Conservation (phyloP, 2,329 filamentous ascomycete species). For the Talaromyces sp. region DNA sequence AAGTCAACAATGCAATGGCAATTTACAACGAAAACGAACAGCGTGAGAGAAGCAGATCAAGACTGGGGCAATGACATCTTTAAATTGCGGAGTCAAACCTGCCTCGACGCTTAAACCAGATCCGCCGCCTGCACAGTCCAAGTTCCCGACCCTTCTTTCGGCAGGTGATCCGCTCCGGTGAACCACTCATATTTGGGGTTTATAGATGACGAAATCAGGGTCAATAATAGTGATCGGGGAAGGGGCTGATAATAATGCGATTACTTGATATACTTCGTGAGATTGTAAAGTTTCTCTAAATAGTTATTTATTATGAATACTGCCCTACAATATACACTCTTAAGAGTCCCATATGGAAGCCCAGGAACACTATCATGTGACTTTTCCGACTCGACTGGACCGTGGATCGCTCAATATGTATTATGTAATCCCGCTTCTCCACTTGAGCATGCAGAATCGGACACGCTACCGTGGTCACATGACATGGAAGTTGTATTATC, state of each 20-base stretch:
- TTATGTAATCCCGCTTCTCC: neutral
- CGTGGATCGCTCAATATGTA: neutral
- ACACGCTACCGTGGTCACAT: neutral
- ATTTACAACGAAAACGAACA: neutral
- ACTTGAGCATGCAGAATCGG: neutral
- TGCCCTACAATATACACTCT: no score
- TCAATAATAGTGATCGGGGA: neutral
- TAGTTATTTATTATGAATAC: no score
- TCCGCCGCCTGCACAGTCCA: neutral
- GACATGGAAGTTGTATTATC: neutral
- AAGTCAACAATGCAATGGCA: slow-evolving; percentile 4
- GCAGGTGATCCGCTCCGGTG: neutral
- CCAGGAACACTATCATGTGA: neutral
- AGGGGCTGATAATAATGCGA: neutral
- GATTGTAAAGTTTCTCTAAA: no score
- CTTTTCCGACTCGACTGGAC: neutral
- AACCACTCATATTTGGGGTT: no score
- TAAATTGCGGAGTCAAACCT: slow-evolving; percentile 28
- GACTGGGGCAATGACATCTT: slow-evolving; percentile 19
- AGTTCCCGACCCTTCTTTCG: neutral
- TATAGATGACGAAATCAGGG: neutral
- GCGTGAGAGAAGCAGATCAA: slow-evolving; percentile 4
- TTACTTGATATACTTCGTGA: neutral
- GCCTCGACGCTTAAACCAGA: slow-evolving; percentile 2
- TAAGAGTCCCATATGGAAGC: no score